Evolutionary conservation across 2,329 filamentous ascomycete species (phyloP).

Genomic region (Metarhizium brunneum): DNA sequence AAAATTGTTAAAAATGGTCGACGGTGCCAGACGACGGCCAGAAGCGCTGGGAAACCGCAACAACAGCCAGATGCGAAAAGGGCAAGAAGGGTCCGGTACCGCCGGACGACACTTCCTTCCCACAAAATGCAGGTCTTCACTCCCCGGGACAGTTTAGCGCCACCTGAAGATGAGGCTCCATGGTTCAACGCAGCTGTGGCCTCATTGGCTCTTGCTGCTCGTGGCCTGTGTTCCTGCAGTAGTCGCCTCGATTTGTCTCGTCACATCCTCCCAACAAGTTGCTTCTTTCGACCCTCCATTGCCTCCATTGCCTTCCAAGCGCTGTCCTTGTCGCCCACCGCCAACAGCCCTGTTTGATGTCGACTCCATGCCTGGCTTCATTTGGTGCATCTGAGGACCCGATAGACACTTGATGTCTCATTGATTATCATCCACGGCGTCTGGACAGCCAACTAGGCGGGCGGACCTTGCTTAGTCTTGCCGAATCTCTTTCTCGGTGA

Average conservation of each 20-base stretch:
- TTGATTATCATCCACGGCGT: not conserved
- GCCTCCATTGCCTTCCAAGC: not conserved
- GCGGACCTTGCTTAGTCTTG: not conserved
- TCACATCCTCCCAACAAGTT: not conserved
- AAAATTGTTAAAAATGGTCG: too few relatives aligned
- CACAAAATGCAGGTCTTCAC: not conserved
- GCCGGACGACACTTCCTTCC: not conserved
- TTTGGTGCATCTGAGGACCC: not conserved
- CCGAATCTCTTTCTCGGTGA: too few relatives aligned
- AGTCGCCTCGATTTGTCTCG: not conserved
- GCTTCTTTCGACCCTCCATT: too few relatives aligned
- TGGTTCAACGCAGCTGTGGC: not conserved
- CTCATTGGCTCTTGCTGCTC: not conserved
- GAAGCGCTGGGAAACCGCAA: not conserved
- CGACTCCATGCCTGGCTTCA: not conserved
- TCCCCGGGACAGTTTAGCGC: not conserved
- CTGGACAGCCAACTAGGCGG: not conserved
- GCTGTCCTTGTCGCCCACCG: not conserved
- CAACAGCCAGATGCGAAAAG: not conserved
- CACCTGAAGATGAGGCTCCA: constrained; percentile 2
- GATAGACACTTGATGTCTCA: not conserved
- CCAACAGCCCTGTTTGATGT: not conserved
- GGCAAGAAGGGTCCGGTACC: not conserved
- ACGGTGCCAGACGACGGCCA: not conserved
- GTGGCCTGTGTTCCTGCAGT: not conserved